Base-by-base conservation (phyloP, 768 basidiomycete genomes). In the Suillus paluster region DNA sequence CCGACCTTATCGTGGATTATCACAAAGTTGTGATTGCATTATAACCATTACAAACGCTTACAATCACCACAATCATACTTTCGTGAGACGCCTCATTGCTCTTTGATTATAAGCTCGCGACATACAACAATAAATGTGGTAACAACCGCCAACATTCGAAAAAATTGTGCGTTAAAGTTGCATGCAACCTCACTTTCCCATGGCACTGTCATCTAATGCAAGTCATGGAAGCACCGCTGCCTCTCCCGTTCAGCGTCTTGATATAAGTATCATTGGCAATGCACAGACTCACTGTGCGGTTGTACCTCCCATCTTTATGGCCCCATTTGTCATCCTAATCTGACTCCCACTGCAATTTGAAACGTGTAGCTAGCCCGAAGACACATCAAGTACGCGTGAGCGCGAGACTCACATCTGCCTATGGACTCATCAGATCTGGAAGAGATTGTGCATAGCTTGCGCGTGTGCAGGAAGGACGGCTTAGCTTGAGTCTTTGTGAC, bases 271-370 rank as follows among this genome's bases (percentile, higher is more conserved):
- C 81, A 1, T 81, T 90, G 48, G 77, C 84, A 55, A 85, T 86
- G 5, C 81, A 90, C 64, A 75, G 84, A 42, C 70, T 92, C 57
- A 77, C 90, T 58, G 74, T 91, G 64, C 86, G 85, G 73, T 76
- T 85, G 7, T 92, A 88, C 70, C 69, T 86, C n/a, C 91, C 91
- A 0, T 90, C 91, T 73, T 73, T 91, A 63, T 77, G 79, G 15
- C 75, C 76, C 9, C 53, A 38, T 17, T 38, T 36, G 21, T 17
- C 33, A 54, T 54, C 53, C 5, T 27, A 50, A 33, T 71, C 76
- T 50, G 67, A 68, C 62, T 39, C 63, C 44, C 56, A 68, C 59
- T 38, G 3, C 9, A 36, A 54, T 17, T 34, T 17, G 53, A 54
- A 5, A 38, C 36, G 17, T 23, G 53, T 38, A 23, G 58, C 70